These are phyloP conservation scores for Mortierella sp. DNA, from an alignment of 371 early-diverging fungal genomes.

Conservation along the genomic window DNA sequence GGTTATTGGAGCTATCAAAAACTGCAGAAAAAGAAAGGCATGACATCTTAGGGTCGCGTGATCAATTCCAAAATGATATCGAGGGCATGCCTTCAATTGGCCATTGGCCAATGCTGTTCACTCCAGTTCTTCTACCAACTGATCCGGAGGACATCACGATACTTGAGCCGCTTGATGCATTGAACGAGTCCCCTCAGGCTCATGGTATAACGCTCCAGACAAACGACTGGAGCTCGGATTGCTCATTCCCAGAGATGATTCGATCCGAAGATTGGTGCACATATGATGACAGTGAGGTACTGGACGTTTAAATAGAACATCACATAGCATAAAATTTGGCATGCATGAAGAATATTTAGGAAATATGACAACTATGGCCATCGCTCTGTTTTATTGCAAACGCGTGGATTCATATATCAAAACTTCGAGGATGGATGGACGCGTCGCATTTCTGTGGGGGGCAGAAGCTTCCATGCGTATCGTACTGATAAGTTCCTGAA, in stretches of 20 bases:
- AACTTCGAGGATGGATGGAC: too few relatives aligned
- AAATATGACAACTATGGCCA: too few relatives aligned
- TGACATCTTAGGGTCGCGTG: background rate
- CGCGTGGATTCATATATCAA: too few relatives aligned
- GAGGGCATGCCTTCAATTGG: background rate
- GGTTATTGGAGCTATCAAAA: background rate
- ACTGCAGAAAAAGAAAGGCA: too few relatives aligned
- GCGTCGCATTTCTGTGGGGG: too few relatives aligned
- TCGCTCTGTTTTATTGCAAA: too few relatives aligned
- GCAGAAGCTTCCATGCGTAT: too few relatives aligned
- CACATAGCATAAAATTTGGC: too few relatives aligned
- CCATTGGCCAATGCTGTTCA: background rate
- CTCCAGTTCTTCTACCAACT: conserved; percentile 8
- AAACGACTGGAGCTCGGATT: background rate
- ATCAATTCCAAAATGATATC: background rate
- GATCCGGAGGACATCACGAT: conserved; percentile 15
- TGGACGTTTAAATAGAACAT: too few relatives aligned
- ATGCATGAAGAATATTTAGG: too few relatives aligned
- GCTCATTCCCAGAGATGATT: conserved; percentile 6
- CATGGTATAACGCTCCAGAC: background rate
- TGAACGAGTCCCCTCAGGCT: background rate
- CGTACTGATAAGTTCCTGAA: background rate
- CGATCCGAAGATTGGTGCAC: conserved; percentile 11
- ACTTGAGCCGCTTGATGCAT: conserved; percentile 5
- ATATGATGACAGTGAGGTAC: background rate